These are phyloP conservation scores for Fusarium palustre DNA, from an alignment of 2,329 filamentous ascomycete genomes.

Conservation along the genomic window DNA sequence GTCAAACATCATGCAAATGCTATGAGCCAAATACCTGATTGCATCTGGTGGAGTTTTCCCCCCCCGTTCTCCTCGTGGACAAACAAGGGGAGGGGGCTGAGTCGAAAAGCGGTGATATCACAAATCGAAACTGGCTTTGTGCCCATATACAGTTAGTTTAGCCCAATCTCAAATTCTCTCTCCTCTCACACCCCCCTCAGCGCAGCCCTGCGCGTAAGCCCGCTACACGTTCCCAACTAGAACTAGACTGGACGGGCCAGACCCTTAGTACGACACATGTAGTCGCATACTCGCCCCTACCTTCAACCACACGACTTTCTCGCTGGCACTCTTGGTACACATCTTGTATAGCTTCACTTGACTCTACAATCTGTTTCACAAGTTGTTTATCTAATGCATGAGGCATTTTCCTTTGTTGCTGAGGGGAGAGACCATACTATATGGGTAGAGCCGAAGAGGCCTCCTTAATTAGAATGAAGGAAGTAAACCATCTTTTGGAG, in stretches of 20 bases:
- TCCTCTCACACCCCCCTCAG: conserved; percentile 1
- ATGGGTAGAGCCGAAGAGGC: conserved; percentile 25
- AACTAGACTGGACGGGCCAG: not conserved
- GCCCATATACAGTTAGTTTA: conserved; percentile 20
- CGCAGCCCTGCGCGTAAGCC: conserved; percentile 18
- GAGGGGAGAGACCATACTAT: not conserved
- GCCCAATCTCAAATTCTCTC: conserved; percentile 26
- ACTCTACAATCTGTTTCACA: conserved; percentile 30
- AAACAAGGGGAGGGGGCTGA: conserved; percentile 20
- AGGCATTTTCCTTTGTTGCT: conserved; percentile 29
- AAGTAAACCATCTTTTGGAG: conserved; percentile 2
- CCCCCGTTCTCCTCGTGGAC: not conserved
- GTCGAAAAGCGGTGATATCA: conserved; percentile 29
- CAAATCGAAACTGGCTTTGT: not conserved
- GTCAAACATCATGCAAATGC: conserved; percentile 11
- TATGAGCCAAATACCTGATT: conserved; percentile 33
- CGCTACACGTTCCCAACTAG: not conserved
- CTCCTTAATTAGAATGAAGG: conserved; percentile 14
- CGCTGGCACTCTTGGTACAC: conserved; percentile 28
- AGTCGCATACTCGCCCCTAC: conserved; percentile 29
- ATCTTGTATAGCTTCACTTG: conserved; percentile 37
- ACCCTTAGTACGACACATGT: conserved; percentile 20
- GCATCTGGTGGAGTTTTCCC: not conserved
- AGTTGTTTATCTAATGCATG: conserved; percentile 1
- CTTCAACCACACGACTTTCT: conserved; percentile 36